Conservation (phyloP, 257 asterid genomes). For the Solanum sparsipilum region DNA sequence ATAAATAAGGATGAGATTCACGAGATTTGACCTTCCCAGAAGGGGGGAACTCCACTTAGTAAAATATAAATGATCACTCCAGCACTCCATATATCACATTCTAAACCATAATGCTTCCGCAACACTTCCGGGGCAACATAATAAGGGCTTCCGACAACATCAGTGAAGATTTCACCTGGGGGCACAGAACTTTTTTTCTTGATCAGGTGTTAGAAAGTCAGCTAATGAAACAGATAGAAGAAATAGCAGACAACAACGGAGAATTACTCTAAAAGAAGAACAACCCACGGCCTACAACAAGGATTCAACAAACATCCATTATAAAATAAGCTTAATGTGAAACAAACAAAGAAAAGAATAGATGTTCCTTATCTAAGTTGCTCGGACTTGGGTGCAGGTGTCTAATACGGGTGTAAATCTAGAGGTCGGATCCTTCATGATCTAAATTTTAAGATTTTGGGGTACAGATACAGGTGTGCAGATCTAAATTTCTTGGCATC, state of each 20-base stretch:
- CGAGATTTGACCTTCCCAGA: constrained; percentile 45
- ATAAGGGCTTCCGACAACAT: constrained; percentile 68
- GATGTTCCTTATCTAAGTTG: background rate
- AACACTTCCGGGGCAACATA: constrained; percentile 65
- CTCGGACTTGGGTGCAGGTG: background rate
- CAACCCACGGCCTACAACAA: background rate
- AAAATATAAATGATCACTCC: constrained; percentile 58
- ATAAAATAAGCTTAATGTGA: background rate
- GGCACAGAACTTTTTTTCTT: background rate
- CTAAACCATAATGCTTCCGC: constrained; percentile 43
- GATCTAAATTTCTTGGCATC: background rate
- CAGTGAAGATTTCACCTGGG: constrained; percentile 42
- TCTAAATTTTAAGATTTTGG: background rate
- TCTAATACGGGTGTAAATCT: background rate
- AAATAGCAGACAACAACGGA: background rate
- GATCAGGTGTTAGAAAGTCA: background rate
- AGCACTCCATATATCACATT: constrained; percentile 70
- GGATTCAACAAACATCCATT: background rate
- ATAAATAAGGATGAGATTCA: background rate
- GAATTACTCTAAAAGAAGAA: background rate
- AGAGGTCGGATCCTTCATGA: background rate
- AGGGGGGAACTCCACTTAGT: constrained; percentile 61
- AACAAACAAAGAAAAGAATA: background rate
- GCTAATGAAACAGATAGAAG: background rate
- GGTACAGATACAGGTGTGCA: background rate